Conservation (phyloP, 2,329 filamentous ascomycete genomes). For the Trichophyton rubrum region DNA sequence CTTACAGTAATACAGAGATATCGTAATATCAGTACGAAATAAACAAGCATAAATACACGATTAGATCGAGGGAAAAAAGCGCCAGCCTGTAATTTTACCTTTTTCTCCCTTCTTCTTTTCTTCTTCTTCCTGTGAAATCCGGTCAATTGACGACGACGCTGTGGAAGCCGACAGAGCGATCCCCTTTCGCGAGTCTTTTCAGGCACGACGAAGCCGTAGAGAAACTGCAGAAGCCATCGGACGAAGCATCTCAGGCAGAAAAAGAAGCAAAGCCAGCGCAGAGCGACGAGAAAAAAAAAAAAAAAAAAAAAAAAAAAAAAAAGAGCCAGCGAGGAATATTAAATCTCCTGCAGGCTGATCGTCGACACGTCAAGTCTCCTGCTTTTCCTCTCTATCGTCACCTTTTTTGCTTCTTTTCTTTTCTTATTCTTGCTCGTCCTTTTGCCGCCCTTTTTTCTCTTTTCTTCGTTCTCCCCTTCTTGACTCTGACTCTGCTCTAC, state of each 20-base stretch:
- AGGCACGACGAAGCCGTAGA: too few species aligned
- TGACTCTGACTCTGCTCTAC: not conserved
- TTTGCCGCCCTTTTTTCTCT: not conserved
- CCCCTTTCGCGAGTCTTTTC: too few species aligned
- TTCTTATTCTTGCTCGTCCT: not conserved
- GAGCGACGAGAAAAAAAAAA: not conserved
- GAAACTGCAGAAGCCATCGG: too few species aligned
- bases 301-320: not conserved
- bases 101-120: not conserved
- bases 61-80: not conserved
- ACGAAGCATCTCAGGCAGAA: not conserved
- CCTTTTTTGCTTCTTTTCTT: not conserved
- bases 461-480: not conserved
- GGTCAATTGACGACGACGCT: too few species aligned
- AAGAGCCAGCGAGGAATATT: too few species aligned
- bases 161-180: too few species aligned
- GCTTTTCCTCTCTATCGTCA: constrained; percentile 1
- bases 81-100: not conserved
- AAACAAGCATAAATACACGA: not conserved
- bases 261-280: not conserved
- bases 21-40: not conserved
- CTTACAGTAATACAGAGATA: not conserved
- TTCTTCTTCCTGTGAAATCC: not conserved
- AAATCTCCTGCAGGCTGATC: constrained; percentile 1
- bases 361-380: constrained; percentile 2